A percentile compares a stretch with the other conserved stretches of the same genome.
These are phyloP conservation scores for Rhododendron simsii DNA, from an alignment of 148 eudicot genomes.

Conservation along the genomic window DNA sequence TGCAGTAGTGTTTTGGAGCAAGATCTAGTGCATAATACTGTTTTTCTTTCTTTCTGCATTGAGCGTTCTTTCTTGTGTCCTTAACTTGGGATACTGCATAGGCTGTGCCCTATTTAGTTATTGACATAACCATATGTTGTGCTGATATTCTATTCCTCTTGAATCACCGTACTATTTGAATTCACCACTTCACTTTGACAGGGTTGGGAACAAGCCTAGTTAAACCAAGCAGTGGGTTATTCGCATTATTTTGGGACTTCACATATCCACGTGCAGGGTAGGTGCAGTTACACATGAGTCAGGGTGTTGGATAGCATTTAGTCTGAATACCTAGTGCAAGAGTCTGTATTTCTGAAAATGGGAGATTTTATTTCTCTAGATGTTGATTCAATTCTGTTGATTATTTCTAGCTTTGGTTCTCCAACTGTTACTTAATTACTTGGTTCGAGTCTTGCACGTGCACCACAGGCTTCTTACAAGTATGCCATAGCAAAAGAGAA, in stretches of 20 bases:
- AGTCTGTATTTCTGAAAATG: neutral
- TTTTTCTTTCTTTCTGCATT: neutral
- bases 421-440: neutral
- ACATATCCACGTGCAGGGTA: neutral
- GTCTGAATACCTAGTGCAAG: neutral
- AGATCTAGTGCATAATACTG: neutral
- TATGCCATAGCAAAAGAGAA: neutral
- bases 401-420: neutral
- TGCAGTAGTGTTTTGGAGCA: neutral
- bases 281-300: neutral
- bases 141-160: neutral
- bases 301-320: neutral
- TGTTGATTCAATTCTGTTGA: neutral
- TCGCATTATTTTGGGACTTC: neutral
- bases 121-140: neutral
- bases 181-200: neutral
- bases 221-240: neutral
- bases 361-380: neutral
- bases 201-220: neutral
- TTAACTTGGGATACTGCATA: neutral
- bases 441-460: neutral
- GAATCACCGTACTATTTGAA: neutral
- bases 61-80: neutral
- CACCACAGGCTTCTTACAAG: neutral
- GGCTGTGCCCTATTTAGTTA: neutral